These are phyloP conservation scores for Sphaerobolus stellatus DNA, from an alignment of 1,284 basidiomycete genomes.

Conservation along the genomic window DNA sequence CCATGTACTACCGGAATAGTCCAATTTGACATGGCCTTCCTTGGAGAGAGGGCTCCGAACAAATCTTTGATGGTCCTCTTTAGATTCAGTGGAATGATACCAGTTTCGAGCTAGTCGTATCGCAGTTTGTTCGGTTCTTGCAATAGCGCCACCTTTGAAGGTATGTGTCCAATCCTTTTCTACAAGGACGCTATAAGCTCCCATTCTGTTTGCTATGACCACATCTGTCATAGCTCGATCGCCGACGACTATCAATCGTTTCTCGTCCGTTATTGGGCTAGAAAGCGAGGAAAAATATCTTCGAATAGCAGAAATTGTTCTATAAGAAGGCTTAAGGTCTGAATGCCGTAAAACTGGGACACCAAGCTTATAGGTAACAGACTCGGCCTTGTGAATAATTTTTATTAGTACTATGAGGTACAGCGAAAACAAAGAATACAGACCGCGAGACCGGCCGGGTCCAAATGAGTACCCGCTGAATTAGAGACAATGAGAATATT, in stretches of 20 bases:
- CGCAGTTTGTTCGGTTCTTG: conserved; percentile 1
- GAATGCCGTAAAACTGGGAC: conserved; percentile 83
- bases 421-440: conserved; percentile 23
- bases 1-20: conserved; percentile 11
- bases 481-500: conserved; percentile 93
- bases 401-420: neutral
- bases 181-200: conserved; percentile 19
- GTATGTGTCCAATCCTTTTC: conserved; percentile 9
- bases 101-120: conserved; percentile 2
- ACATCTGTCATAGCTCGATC: conserved; percentile 92
- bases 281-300: conserved; percentile 61
- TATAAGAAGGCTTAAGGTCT: conserved; percentile 73
- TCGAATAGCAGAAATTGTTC: conserved; percentile 68
- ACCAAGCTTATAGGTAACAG: conserved; percentile 72
- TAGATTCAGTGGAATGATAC: neutral
- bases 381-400: conserved; percentile 65
- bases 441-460: conserved; percentile 80
- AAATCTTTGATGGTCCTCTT: neutral
- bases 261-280: conserved; percentile 51
- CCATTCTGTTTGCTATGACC: conserved; percentile 79
- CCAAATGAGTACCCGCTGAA: conserved; percentile 81
- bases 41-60: neutral
- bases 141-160: neutral
- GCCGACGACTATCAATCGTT: conserved; percentile 75
- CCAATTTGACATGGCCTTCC: conserved; percentile 6